phyloP scores from a whole-genome alignment of 108 stramenopile genomes.

The Fragilaria crotonensis region DNA sequence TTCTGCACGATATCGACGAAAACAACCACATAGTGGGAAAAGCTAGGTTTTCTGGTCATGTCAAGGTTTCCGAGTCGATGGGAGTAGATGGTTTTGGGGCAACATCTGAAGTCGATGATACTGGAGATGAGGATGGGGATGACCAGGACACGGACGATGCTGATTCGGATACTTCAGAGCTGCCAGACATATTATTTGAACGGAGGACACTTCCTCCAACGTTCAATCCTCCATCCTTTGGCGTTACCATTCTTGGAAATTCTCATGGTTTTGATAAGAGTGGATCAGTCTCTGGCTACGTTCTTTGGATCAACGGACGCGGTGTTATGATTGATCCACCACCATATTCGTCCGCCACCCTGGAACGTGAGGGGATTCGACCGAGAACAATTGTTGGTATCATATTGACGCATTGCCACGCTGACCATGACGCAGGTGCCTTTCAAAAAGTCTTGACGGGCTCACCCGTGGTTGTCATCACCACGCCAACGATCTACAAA shows the following conservation, averaged over 20 bases:
- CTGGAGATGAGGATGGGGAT: constrained; percentile 2
- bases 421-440: constrained; percentile 87
- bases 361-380: constrained; percentile 65
- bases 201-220: constrained; percentile 20
- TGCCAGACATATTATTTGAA: background rate
- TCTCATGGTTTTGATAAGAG: constrained; percentile 87
- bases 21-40: constrained; percentile 49
- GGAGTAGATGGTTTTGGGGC: constrained; percentile 31
- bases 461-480: constrained; percentile 68
- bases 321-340: constrained; percentile 92
- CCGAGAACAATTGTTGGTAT: constrained; percentile 79
- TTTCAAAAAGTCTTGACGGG: constrained; percentile 87
- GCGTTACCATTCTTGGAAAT: constrained; percentile 82
- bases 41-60: constrained; percentile 47
- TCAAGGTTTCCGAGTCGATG: constrained; percentile 41
- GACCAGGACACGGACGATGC: background rate
- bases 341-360: constrained; percentile 68
- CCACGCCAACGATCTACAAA: constrained; percentile 84
- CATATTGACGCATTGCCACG: constrained; percentile 86
- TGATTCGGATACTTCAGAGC: constrained; percentile 3
- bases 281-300: constrained; percentile 81
- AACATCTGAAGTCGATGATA: constrained; percentile 19
- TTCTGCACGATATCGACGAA: constrained; percentile 76
- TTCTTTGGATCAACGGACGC: constrained; percentile 82
- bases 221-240: constrained; percentile 80